Evolutionary conservation across 1,284 basidiomycete species (phyloP).

Genomic region (Cystobasidium slooffiae): DNA sequence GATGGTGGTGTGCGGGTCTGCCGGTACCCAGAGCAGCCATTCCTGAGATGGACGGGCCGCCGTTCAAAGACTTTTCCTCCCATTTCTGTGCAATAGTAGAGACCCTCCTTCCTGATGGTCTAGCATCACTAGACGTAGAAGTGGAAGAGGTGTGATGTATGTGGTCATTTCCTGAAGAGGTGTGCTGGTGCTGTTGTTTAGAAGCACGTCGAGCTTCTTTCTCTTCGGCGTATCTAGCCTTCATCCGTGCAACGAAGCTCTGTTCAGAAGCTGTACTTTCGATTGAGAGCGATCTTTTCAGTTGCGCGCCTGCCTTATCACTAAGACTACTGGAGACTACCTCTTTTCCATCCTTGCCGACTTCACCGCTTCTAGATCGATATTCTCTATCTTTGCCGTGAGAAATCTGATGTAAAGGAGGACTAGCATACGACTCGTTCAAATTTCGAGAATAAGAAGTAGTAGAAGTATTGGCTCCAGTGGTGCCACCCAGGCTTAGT

Average conservation of each 20-base stretch:
- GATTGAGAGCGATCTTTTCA: slow-evolving; percentile 28
- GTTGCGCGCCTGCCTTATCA: slow-evolving; percentile 3
- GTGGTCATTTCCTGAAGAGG: not conserved
- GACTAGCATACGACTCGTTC: not conserved
- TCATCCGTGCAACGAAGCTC: slow-evolving; percentile 42
- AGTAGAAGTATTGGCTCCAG: not conserved
- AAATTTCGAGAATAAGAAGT: not conserved
- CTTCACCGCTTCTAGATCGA: too few relatives aligned
- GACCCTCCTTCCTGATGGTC: slow-evolving; percentile 16
- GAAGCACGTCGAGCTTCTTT: slow-evolving; percentile 12
- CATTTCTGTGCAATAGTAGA: slow-evolving; percentile 37
- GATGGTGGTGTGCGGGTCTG: not conserved
- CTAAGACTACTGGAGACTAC: not conserved
- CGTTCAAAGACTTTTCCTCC: slow-evolving; percentile 13
- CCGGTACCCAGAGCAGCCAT: not conserved
- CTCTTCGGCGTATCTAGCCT: slow-evolving; percentile 38
- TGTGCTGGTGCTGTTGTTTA: not conserved
- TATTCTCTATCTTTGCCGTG: too few relatives aligned
- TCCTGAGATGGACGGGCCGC: not conserved
- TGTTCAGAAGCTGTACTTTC: slow-evolving; percentile 40
- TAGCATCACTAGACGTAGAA: not conserved
- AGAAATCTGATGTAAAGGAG: not conserved
- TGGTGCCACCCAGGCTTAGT: not conserved
- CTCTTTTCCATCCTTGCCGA: not conserved
- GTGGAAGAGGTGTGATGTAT: not conserved